Evolutionary conservation across 345 rosid species (phyloP).

Genomic region (Brassica carinata): DNA sequence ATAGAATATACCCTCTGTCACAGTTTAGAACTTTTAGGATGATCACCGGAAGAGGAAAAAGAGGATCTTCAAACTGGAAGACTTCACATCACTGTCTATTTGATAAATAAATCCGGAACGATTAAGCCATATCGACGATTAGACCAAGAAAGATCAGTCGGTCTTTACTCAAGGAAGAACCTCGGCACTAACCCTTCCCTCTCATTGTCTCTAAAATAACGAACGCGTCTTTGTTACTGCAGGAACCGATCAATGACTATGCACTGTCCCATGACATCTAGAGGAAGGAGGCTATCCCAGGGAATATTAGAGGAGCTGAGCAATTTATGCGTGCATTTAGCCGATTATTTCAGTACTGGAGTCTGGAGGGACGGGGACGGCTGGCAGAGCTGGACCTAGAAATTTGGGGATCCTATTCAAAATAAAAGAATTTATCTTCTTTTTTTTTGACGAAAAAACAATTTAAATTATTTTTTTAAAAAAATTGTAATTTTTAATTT

Average conservation of each 20-base stretch:
- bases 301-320: no score
- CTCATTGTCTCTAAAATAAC: neutral
- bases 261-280: constrained; percentile 93
- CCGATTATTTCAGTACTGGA: no score
- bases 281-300: constrained; percentile 78
- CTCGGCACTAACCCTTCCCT: constrained; percentile 66
- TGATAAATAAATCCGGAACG: no score
- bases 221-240: constrained; percentile 23
- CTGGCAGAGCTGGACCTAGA: no score
- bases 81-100: neutral
- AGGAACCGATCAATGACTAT: constrained; percentile 90
- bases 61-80: neutral
- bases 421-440: no score
- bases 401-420: no score
- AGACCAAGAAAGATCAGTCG: constrained; percentile 57
- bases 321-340: no score
- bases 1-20: neutral
- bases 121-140: constrained; percentile 53
- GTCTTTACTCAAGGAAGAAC: constrained; percentile 86
- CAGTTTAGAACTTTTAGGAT: neutral
- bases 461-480: no score
- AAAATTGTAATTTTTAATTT: no score
- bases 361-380: no score
- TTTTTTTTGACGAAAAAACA: no score
- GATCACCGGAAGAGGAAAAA: neutral